These are phyloP conservation scores for Crinitomyces ghanaensis DNA, from an alignment of 805 yeast genomes.

Conservation along the genomic window DNA sequence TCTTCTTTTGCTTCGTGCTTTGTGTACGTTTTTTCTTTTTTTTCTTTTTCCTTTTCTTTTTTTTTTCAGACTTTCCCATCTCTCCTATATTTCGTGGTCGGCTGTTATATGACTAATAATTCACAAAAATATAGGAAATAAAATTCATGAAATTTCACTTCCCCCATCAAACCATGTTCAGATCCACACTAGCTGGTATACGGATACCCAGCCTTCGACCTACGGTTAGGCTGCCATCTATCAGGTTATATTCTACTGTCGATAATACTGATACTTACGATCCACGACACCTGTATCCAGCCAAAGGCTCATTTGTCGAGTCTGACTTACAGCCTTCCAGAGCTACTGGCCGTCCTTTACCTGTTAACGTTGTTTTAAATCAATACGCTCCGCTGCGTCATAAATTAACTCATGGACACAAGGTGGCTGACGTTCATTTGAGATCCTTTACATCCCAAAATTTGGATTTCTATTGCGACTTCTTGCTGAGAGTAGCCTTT, in stretches of 20 bases:
- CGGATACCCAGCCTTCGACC: too few relatives aligned
- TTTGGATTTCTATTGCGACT: slow-evolving; percentile 68
- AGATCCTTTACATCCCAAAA: slow-evolving; percentile 56
- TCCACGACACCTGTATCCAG: slow-evolving; percentile 14
- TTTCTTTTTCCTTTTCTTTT: background rate
- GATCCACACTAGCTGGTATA: too few relatives aligned
- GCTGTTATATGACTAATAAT: too few relatives aligned
- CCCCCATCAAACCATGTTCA: too few relatives aligned
- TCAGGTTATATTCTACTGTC: too few relatives aligned
- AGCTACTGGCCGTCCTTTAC: slow-evolving; percentile 46
- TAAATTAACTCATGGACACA: slow-evolving; percentile 53
- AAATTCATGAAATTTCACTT: too few relatives aligned
- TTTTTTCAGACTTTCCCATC: background rate
- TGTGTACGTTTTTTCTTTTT: background rate
- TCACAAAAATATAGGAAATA: too few relatives aligned
- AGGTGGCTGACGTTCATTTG: slow-evolving; percentile 63
- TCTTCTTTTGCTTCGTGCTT: background rate
- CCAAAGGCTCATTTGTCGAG: slow-evolving; percentile 12
- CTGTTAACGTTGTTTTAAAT: slow-evolving; percentile 74
- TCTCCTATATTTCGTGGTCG: background rate
- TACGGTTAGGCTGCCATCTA: too few relatives aligned
- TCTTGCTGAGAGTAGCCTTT: slow-evolving; percentile 81
- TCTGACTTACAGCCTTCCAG: slow-evolving; percentile 11
- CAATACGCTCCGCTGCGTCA: slow-evolving; percentile 71
- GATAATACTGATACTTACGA: slow-evolving; percentile 10